Conservation (phyloP, 116 monocot species). For the Dioscorea cayenensis region DNA sequence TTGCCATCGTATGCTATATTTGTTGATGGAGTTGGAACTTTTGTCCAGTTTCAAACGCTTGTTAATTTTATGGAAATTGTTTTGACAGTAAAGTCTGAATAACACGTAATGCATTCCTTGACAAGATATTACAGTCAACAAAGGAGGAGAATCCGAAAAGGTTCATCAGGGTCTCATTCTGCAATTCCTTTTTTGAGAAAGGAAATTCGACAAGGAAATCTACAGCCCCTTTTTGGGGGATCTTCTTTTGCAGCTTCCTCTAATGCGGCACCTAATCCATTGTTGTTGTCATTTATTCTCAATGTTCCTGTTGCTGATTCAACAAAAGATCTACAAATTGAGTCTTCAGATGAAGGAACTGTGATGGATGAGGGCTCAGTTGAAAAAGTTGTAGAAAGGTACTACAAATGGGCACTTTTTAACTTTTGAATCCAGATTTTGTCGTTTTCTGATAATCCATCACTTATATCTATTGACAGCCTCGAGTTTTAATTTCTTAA, state of each 20-base stretch:
- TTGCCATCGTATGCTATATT: too few relatives aligned
- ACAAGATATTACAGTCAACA: constrained; percentile 49
- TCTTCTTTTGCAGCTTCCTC: constrained; percentile 30
- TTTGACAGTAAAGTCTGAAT: not conserved
- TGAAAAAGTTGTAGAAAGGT: constrained; percentile 52
- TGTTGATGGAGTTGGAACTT: not conserved
- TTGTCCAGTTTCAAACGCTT: not conserved
- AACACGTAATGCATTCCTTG: constrained; percentile 26
- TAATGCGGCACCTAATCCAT: constrained; percentile 53
- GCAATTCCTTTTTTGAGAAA: constrained; percentile 63
- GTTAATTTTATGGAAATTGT: not conserved
- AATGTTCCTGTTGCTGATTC: constrained; percentile 42
- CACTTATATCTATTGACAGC: too few relatives aligned
- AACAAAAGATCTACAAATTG: constrained; percentile 32
- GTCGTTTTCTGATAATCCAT: too few relatives aligned
- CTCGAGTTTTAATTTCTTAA: too few relatives aligned
- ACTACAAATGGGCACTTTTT: not conserved
- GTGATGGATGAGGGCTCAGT: constrained; percentile 24
- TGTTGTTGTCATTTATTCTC: constrained; percentile 69
- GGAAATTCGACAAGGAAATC: constrained; percentile 61
- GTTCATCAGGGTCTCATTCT: constrained; percentile 48
- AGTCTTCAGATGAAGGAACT: constrained; percentile 29
- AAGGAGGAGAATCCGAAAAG: constrained; percentile 56
- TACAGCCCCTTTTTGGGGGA: constrained; percentile 64
- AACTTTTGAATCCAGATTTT: constrained; percentile 27